Percentiles rank a stretch among this genome's conserved stretches.
Conservation (phyloP, 768 basidiomycete genomes). For the Boletus rubescentipes region DNA sequence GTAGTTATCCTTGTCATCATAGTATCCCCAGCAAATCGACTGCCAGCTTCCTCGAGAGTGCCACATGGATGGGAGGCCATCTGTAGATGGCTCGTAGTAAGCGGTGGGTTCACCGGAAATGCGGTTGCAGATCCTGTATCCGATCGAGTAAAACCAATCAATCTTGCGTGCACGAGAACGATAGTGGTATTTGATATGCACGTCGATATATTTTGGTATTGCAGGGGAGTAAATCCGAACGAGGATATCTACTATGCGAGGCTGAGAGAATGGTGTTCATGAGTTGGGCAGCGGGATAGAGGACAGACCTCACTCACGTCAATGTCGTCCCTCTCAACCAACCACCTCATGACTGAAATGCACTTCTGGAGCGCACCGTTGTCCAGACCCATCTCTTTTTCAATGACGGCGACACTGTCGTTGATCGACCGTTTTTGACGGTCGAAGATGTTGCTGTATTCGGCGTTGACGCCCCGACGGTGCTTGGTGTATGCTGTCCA, state of each 20-base stretch:
- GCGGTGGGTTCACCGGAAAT: too few species aligned
- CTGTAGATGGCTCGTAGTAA: neutral
- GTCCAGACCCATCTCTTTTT: slow-evolving; percentile 3
- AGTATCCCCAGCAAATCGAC: slow-evolving; percentile 9
- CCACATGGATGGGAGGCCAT: neutral
- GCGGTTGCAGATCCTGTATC: neutral
- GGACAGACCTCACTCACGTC: neutral
- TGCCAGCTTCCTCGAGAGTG: slow-evolving; percentile 10
- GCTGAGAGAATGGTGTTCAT: neutral
- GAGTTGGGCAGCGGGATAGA: too few species aligned
- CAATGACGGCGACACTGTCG: neutral
- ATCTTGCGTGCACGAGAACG: neutral
- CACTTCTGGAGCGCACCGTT: slow-evolving; percentile 1
- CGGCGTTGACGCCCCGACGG: neutral
- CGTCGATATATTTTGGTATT: slow-evolving; percentile 11
- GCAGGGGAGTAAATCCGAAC: slow-evolving; percentile 9
- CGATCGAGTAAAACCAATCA: slow-evolving; percentile 10
- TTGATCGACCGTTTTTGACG: neutral
- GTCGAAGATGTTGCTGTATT: neutral
- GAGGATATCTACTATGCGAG: neutral
- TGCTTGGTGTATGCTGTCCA: slow-evolving; percentile 7
- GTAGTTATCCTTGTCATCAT: neutral
- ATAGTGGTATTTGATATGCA: slow-evolving; percentile 8
- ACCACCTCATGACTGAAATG: neutral
- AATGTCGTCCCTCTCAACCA: neutral